Evolutionary conservation across 164 flowering plant species (phyloP).

Genomic region (Cinnamomum micranthum): DNA sequence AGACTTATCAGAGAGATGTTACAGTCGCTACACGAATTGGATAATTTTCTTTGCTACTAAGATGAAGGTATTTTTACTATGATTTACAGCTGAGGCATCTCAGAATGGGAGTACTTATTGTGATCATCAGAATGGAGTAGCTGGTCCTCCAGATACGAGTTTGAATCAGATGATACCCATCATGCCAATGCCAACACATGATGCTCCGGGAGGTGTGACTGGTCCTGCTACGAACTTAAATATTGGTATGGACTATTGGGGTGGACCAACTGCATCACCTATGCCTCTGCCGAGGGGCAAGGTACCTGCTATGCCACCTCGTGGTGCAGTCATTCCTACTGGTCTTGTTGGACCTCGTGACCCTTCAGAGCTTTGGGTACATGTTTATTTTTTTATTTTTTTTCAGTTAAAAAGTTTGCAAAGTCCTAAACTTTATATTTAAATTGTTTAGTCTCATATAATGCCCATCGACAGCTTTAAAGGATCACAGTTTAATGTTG

Average conservation of each 20-base stretch:
- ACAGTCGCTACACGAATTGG: neutral
- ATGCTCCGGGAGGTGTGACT: conserved; percentile 52
- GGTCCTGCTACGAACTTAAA: conserved; percentile 92
- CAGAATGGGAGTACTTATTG: conserved; percentile 54
- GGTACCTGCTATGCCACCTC: conserved; percentile 52
- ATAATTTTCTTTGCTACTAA: conserved; percentile 1
- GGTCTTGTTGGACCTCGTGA: conserved; percentile 61
- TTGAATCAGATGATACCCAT: conserved; percentile 47
- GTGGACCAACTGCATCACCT: conserved; percentile 48
- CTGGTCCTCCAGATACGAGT: conserved; percentile 38
- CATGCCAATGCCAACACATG: conserved; percentile 51
- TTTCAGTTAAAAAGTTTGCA: no score
- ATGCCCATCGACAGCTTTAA: no score
- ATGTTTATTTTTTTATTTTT: conserved; percentile 33
- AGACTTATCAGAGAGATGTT: conserved; percentile 9
- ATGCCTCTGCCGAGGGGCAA: conserved; percentile 64
- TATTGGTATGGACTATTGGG: conserved; percentile 99
- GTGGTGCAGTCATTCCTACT: conserved; percentile 48
- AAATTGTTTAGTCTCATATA: no score
- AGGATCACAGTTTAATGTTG: no score
- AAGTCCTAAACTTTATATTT: no score
- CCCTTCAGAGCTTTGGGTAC: conserved; percentile 66
- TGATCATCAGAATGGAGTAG: conserved; percentile 40
- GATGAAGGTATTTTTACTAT: neutral
- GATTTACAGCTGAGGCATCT: conserved; percentile 52